Percentiles rank a stretch among this genome's conserved stretches.
Evolutionary conservation across 148 eudicot genomes (phyloP).

Genomic region (Salicornia ramosissima): DNA sequence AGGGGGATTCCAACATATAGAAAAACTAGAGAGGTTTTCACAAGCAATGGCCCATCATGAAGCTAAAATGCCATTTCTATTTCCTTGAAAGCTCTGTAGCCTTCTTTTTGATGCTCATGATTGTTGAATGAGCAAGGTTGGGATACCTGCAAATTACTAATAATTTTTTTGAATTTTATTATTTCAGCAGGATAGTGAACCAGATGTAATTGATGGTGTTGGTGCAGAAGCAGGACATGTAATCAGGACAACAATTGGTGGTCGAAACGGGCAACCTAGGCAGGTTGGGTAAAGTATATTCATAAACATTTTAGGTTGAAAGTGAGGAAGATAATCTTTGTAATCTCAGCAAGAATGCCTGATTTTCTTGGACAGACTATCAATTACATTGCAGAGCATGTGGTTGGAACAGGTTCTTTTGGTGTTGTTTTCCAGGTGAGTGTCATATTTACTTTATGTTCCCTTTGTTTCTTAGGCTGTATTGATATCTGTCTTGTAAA

Average conservation of each 20-base stretch:
- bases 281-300: slow-evolving; percentile 50
- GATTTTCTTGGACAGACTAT: slow-evolving; percentile 50
- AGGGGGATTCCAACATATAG: too few relatives aligned
- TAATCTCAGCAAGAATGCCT: slow-evolving; percentile 12
- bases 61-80: too few relatives aligned
- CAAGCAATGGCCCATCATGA: too few relatives aligned
- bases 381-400: slow-evolving; percentile 94
- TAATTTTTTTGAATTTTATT: background rate
- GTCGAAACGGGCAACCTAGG: slow-evolving; percentile 91
- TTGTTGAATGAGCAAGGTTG: slow-evolving; percentile 4
- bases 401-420: slow-evolving; percentile 98
- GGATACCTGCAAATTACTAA: slow-evolving; percentile 12
- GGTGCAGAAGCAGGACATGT: slow-evolving; percentile 99
- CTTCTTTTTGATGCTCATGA: too few relatives aligned
- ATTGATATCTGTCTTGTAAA: slow-evolving; percentile 11
- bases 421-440: slow-evolving; percentile 95
- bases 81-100: too few relatives aligned
- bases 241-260: slow-evolving; percentile 79
- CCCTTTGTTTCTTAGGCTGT: slow-evolving; percentile 4
- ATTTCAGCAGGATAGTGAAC: slow-evolving; percentile 83
- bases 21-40: too few relatives aligned
- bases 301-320: slow-evolving; percentile 12
- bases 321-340: slow-evolving; percentile 4
- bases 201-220: slow-evolving; percentile 75
- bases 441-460: slow-evolving; percentile 3